Evolutionary conservation across 257 asterid species (phyloP).

Genomic region (Solanum gandarillasii): DNA sequence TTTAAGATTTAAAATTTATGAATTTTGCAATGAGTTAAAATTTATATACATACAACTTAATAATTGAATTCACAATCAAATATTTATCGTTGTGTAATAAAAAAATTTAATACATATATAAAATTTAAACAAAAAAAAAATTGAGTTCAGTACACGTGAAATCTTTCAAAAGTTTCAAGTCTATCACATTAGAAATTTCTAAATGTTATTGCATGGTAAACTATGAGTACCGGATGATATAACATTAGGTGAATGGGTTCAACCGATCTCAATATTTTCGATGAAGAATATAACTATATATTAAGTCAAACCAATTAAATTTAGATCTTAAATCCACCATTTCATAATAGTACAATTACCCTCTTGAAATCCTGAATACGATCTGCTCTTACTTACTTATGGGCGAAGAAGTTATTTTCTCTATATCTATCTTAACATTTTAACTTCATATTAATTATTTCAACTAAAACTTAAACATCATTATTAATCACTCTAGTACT

Average conservation of each 20-base stretch:
- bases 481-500: not conserved
- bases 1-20: not conserved
- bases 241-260: too few species aligned
- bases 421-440: too few species aligned
- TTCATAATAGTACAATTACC: too few species aligned
- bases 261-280: not conserved
- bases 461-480: not conserved
- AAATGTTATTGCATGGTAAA: too few species aligned
- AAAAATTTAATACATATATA: not conserved
- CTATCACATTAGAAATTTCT: too few species aligned
- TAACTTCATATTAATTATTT: not conserved
- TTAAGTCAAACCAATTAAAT: too few species aligned
- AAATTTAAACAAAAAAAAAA: not conserved
- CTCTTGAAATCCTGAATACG: too few species aligned
- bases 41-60: not conserved
- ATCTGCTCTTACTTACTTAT: too few species aligned
- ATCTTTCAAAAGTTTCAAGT: not conserved
- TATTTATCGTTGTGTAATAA: not conserved
- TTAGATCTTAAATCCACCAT: too few species aligned
- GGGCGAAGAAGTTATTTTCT: too few species aligned
- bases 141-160: not conserved
- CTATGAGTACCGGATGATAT: not conserved
- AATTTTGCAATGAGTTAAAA: not conserved
- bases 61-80: not conserved
- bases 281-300: too few species aligned